These are phyloP conservation scores for Byssochlamys sp. DNA, from an alignment of 2,329 filamentous ascomycete genomes.

Conservation along the genomic window DNA sequence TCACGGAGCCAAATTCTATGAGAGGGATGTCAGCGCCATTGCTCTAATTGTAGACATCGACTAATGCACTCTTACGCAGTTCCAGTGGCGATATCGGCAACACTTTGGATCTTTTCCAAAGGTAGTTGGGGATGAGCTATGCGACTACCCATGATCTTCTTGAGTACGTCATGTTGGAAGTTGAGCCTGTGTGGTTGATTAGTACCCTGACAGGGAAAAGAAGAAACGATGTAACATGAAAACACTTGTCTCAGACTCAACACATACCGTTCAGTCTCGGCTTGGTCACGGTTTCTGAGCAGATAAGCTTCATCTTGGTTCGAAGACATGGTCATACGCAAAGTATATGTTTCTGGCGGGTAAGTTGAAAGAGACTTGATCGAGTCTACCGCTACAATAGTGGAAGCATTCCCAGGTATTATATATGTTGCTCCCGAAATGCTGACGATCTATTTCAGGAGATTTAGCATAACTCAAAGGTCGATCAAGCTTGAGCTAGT, in stretches of 20 bases:
- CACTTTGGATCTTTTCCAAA: neutral
- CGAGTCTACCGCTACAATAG: neutral
- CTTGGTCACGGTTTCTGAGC: neutral
- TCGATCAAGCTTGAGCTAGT: too few species aligned
- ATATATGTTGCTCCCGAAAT: too few species aligned
- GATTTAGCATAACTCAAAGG: too few species aligned
- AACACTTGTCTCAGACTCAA: neutral
- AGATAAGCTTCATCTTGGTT: neutral
- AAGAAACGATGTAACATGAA: neutral
- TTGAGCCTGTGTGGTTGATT: neutral
- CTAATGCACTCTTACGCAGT: neutral
- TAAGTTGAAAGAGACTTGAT: neutral
- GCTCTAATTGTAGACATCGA: neutral
- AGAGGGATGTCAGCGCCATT: neutral
- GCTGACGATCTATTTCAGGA: too few species aligned
- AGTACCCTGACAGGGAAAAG: neutral
- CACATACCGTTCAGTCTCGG: neutral
- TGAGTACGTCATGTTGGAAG: neutral
- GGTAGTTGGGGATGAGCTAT: neutral
- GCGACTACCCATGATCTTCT: neutral
- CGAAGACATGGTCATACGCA: neutral
- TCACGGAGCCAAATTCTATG: neutral
- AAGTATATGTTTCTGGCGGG: neutral
- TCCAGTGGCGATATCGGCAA: neutral
- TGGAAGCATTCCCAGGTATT: neutral